Evolutionary conservation across 176 grass and related monocot genomes (phyloP), one percentile per base, ranked within the genome.

Genomic region (Leersia perrieri): DNA sequence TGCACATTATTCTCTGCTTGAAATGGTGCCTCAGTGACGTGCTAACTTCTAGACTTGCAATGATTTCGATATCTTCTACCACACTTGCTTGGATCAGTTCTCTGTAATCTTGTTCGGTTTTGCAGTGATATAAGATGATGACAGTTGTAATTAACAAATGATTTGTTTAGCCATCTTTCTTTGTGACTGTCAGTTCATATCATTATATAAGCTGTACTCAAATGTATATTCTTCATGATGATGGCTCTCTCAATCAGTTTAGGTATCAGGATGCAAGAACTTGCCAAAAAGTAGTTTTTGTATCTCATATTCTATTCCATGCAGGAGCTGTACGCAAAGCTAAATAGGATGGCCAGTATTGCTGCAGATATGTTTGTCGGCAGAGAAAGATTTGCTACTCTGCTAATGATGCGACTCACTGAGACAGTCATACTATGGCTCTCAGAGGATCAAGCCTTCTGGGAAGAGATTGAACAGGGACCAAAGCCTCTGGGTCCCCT

Each of bases 381-480:
- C 65, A 89, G 94, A 76, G 91, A 95, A 82, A 95, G 89, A 81
- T 95, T 95, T 60, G 78, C 84, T 60, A 92, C 93, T 34, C 78
- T 95, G 79, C 66, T 95, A 81, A 87, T 95, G 90, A 92, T 97
- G 94, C 90, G 91, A 47, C 90, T 97, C 34, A 93, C 91, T 57
- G 90, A 97, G 57, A 90, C 94, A 16, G 94, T 97, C 66, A 86
- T 97, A 87, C 75, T 97, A 61, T 97, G 91, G 84, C 91, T 97
- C 41, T 89, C 88, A 73, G 90, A 89, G 69, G 94, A 97, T 84
- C 90, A 93, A 58, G 88, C 86, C 81, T 97, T 97, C 38, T 97
- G 94, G 94, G 94, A 97, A 89, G 91, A 93, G 40, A 87, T 97
- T 76, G 91, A 97, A 85, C 83, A 91, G 33, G 91, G 88, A 63